Evolutionary conservation across 164 flowering plant genomes (phyloP), one percentile per base, ranked within the genome.

Genomic region (Annona cherimola): DNA sequence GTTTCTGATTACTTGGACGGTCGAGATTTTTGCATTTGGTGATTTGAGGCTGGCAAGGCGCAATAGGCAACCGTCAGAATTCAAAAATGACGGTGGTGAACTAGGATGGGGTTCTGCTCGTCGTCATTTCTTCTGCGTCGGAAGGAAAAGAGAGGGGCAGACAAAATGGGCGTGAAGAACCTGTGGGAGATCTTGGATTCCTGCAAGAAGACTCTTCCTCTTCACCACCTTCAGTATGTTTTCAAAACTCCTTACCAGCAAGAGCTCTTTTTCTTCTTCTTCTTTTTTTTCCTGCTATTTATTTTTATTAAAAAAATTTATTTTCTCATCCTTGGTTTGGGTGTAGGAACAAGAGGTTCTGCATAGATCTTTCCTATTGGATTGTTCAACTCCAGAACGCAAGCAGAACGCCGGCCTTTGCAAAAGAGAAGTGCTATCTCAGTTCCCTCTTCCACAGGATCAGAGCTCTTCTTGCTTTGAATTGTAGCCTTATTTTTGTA

Each of bases 331-430:
- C 6, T 16, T 57, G 35, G 57, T 20, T 35, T 63, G 45, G 44
- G 26, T 61, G 14, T 46, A 94, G 97, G 89, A 91, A 93, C 88
- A 93, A 93, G 76, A 88, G 96, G 85, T 76, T 95, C 9, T 95
- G 98, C 82, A 76, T 95, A 66, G 99, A 95, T 86, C 87, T 95
- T 5, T 95, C 99, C 3, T 92, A 97, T 79, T 95, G 99, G 99
- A 84, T 91, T 61, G 90, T 95, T 44, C 96, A 91, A 76, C 91
- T 95, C 66, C 93, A 89, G 14, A 85, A 70, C 57, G 94, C 82
- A 8, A 77, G 76, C 77, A 91, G 82, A 73, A 69, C 84, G 0
- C 84, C 87, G 72, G 75, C 83, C 50, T 71, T 83, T 20, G 14
- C 73, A 18, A 84, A 75, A 57, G 92, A 86, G 7, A 95, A 91